Evolutionary conservation across 805 yeast genomes (phyloP), one percentile per base, ranked within the genome.

Genomic region (Metschnikowia drakensbergensis): DNA sequence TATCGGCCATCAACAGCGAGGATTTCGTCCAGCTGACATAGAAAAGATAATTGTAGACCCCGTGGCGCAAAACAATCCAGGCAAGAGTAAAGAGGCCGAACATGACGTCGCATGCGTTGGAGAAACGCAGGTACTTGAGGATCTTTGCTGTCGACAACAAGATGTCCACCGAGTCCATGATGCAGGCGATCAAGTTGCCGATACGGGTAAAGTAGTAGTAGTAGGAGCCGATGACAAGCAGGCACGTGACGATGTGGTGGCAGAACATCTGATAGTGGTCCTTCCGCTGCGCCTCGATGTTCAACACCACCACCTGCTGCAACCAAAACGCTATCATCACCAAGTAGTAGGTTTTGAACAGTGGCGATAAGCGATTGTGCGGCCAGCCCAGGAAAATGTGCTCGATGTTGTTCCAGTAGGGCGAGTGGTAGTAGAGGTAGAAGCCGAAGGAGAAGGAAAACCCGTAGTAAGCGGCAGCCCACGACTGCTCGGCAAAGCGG

Each of bases 111-210:
- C 96, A 89, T 3, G 75, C 55, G 6, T 59, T 68, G 35, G 72
- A 70, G 58, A 66, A 80, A 0, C 89, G 86, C 50, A 86, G 74
- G 63, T 90, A 90, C 62, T 83, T 86, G 54, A 88, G 72, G 66
- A 88, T 71, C 63, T 90, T 90, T 4, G 96, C 96, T 3, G 74
- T 64, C 1, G 91, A 72, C 39, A 90, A 72, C 51, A 81, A 71
- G 37, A 84, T 79, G 63, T 90, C 97, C 42, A 82, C 94, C 29
- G 83, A 71, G 68, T 90, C 97, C 96, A 90, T 90, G 47, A 88
- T 68, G 52, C 83, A 75, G 55, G 88, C 67, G 39, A 90, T 84
- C 28, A 84, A 76, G 65, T 88, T 88, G 29, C 97, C 97, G 47
- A 88, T 78, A 33, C 88, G 76, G 31, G 84, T 80, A 66, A 83